Evolutionary conservation across 345 rosid species (phyloP).

Genomic region (Pseudoturritis turrita): DNA sequence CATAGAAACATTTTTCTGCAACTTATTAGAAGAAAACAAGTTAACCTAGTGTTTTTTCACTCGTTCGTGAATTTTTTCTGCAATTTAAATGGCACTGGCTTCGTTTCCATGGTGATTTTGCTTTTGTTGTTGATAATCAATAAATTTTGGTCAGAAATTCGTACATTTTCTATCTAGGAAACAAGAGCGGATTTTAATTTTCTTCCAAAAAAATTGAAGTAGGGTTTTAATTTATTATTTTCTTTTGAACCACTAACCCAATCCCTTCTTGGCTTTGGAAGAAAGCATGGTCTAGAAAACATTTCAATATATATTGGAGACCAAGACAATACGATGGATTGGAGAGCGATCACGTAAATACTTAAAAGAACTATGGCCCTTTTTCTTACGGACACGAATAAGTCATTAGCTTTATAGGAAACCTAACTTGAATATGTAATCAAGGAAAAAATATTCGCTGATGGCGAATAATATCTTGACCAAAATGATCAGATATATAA

Average conservation of each 20-base stretch:
- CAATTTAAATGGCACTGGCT: background rate
- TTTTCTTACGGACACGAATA: slow-evolving; percentile 2
- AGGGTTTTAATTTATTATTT: too few species aligned
- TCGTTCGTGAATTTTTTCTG: too few species aligned
- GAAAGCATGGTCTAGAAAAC: background rate
- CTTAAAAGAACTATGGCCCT: background rate
- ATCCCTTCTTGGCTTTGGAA: too few species aligned
- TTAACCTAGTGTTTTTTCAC: too few species aligned
- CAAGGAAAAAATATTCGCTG: background rate
- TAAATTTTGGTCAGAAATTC: too few species aligned
- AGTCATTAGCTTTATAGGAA: slow-evolving; percentile 19
- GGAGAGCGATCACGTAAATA: background rate
- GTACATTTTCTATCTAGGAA: too few species aligned
- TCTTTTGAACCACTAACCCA: too few species aligned
- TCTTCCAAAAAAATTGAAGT: too few species aligned
- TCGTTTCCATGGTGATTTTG: background rate
- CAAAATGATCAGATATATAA: background rate
- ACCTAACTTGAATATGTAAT: slow-evolving; percentile 23
- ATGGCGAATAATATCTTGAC: slow-evolving; percentile 23
- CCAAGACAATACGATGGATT: background rate
- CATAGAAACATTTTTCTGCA: too few species aligned
- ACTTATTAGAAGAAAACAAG: too few species aligned
- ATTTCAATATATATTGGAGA: background rate
- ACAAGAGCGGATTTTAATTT: too few species aligned
- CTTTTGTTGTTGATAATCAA: too few species aligned